Evolutionary conservation across 305 asterid species (phyloP), one percentile per base, ranked within the genome.

Genomic region (Striga hermonthica): DNA sequence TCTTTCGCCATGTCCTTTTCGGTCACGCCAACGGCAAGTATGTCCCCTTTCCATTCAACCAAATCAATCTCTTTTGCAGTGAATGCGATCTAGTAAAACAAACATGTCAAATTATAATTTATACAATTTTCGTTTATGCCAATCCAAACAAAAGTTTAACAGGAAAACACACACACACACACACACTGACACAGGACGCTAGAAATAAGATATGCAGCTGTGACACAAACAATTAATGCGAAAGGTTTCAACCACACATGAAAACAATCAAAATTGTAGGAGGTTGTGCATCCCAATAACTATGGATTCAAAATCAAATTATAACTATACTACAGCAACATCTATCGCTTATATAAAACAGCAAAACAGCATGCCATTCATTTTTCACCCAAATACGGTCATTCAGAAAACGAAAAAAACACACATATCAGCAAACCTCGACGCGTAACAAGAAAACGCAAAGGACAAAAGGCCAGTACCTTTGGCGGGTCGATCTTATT

Each of bases 31-130:
- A 93, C 92, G 13, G 90, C 95, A 53, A 93, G 95, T 50, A 90
- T 81, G 78, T 90, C 99, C 53, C 99, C 99, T 82, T 90, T 93
- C 99, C 99, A 93, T 80, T 86, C 95, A 4, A 77, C 85, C 78
- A 88, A 66, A 78, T 90, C 95, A 59, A 82, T 78, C 67, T 88
- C 97, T 85, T 93, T 90, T 28, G 96, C 95, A 49, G 85, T 72
- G 79, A 90, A 82, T 59, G 91, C 78, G 71, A 93, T 85, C 97
- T 91, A 74, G 66, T 66, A 22, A 22, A 22, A 22, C 31, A 22
- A 22, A 22, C 31, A 22, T 22, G 31, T 22, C 31, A 22, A 22
- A 22, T 22, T 22, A 22, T 22, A 0, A 22, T 22, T 22, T 22
- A 22, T 22, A 22, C 31, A 22, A 22, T 0, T 22, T 22, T 22